phyloP scores from a whole-genome alignment of 2,329 filamentous ascomycete species.

The Dichotomopilus funicola region DNA sequence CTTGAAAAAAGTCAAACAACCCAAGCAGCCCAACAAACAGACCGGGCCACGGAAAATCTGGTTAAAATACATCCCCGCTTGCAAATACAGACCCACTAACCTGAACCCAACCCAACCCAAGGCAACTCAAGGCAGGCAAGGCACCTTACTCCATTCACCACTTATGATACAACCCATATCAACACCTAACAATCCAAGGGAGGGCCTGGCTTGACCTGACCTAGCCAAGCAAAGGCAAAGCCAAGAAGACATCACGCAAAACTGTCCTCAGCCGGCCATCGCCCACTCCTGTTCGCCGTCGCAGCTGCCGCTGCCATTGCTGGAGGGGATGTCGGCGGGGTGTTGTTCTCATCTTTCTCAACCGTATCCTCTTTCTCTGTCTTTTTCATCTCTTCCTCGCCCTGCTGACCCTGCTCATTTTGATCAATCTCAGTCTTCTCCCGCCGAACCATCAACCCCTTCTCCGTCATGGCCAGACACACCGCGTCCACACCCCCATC shows the following conservation, averaged over 20 bases:
- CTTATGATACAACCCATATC: neutral
- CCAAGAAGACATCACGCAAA: conserved; percentile 30
- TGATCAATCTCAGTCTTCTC: no score
- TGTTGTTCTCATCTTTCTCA: neutral
- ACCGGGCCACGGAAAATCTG: neutral
- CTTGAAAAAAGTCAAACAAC: neutral
- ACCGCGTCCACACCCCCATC: conserved; percentile 45
- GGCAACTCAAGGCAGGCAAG: no score
- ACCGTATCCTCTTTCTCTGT: neutral
- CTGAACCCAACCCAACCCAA: no score
- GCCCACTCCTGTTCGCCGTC: conserved; percentile 15
- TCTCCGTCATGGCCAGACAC: conserved; percentile 45
- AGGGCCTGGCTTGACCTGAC: neutral
- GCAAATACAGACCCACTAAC: no score
- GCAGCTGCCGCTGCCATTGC: neutral
- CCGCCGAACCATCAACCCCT: conserved; percentile 37
- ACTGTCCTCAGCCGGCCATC: conserved; percentile 38
- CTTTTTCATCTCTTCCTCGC: neutral
- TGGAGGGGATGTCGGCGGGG: neutral
- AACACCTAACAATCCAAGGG: neutral
- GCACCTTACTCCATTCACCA: no score
- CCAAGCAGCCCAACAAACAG: neutral
- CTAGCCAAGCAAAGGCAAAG: neutral
- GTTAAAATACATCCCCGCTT: no score
- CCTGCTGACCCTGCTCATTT: no score